Evolutionary conservation across 441 rosid species (phyloP), one percentile per base, ranked within the genome.

Genomic region (Gossypium davidsonii): DNA sequence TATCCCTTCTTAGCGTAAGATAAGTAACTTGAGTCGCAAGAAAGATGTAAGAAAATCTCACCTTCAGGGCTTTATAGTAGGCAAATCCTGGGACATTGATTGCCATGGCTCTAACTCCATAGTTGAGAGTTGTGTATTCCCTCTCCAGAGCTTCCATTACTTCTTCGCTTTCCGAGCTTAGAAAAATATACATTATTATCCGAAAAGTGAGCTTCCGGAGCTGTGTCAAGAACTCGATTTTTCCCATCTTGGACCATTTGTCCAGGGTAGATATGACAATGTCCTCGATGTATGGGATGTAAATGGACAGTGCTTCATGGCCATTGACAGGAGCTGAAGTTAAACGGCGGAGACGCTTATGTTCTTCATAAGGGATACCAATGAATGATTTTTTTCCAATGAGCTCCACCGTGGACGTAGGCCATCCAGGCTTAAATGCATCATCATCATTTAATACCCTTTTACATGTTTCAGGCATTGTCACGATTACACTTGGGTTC

Each of bases 101-200:
- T 7, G 92, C 92, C 98, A 91, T 90, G 62, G 98, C 92, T 78
- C 98, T 73, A 64, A 94, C 87, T 65, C 96, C 98, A 42, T 80
- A 79, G 75, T 94, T 92, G 44, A 94, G 95, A 1, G 79, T 42
- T 1, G 95, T 86, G 73, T 90, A 94, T 72, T 92, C 92, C 73
- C 74, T 80, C 83, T 94, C 97, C 75, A 92, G 67, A 12, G 85
- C 88, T 73, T 90, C 92, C 90, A 88, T 78, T 8, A 84, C 82
- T 1, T 70, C 44, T 55, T 85, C 91, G 56, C 97, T 85, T 83
- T 89, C 97, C 0, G 85, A 74, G 84, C 97, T 84, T 49, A 94
- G 83, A 37, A 94, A 94, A 65, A 94, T 90, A 23, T 87, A 78
- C 97, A 88, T 87, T 20, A 94, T 92, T 26, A 92, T 85, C 85